These are phyloP conservation scores for Pluteus cervinus DNA, from an alignment of 768 basidiomycete species.

Conservation along the genomic window DNA sequence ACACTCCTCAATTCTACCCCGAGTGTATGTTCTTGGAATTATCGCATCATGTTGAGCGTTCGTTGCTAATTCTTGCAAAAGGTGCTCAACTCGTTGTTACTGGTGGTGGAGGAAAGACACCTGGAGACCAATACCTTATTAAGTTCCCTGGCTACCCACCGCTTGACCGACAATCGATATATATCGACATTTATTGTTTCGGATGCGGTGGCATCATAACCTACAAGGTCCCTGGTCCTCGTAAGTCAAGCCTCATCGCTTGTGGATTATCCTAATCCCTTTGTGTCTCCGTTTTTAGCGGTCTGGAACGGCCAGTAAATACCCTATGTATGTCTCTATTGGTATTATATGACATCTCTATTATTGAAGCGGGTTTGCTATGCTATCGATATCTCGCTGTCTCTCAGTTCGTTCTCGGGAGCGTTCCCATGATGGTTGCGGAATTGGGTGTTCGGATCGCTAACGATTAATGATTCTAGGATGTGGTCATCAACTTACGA, in stretches of 20 bases:
- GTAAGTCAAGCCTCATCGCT: conserved; percentile 19
- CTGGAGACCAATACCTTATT: conserved; percentile 24
- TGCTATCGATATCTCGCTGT: too few relatives aligned
- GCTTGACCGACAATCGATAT: conserved; percentile 27
- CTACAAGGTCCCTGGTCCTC: conserved; percentile 29
- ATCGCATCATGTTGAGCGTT: too few relatives aligned
- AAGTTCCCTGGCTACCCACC: conserved; percentile 31
- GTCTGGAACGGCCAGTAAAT: conserved; percentile 17
- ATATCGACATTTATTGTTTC: conserved; percentile 31
- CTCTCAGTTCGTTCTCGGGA: too few relatives aligned
- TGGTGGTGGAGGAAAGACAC: conserved; percentile 27
- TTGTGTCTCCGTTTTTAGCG: conserved; percentile 6
- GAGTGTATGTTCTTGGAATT: conserved; percentile 18
- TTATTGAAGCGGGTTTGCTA: too few relatives aligned
- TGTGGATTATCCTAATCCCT: neutral
- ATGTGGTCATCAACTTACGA: too few relatives aligned
- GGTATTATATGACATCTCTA: too few relatives aligned
- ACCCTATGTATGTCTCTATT: too few relatives aligned
- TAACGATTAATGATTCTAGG: too few relatives aligned
- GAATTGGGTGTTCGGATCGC: too few relatives aligned
- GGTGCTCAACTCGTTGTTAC: conserved; percentile 30
- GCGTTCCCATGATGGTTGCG: too few relatives aligned
- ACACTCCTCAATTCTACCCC: conserved; percentile 34
- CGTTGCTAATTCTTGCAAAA: too few relatives aligned
- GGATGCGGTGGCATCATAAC: conserved; percentile 22